Conservation (phyloP, 495 filamentous ascomycete genomes). For the Rostrohypoxylon terebratum region DNA sequence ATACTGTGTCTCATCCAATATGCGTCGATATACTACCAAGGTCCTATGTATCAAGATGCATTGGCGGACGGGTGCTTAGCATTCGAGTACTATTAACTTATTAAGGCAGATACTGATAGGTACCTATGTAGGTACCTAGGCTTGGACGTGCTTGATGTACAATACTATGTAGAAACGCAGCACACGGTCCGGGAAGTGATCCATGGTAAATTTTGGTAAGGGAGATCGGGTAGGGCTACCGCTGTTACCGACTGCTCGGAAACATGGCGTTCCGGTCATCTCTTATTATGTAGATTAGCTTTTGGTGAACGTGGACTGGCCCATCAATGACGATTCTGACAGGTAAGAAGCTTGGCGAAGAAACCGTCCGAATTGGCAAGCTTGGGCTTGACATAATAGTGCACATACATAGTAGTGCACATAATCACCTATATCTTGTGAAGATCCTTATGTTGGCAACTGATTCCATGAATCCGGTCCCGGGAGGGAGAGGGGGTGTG, state of each 20-base stretch:
- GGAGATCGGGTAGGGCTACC: constrained; percentile 41
- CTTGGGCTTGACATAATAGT: neutral
- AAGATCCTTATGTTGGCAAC: constrained; percentile 34
- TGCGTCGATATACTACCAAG: constrained; percentile 3
- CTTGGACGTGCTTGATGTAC: neutral
- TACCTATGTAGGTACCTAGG: no score
- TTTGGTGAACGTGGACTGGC: neutral
- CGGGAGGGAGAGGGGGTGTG: constrained; percentile 30
- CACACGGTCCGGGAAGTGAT: constrained; percentile 21
- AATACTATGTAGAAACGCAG: no score
- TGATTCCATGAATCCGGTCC: constrained; percentile 18
- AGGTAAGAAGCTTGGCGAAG: constrained; percentile 14
- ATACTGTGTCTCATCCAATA: constrained; percentile 18
- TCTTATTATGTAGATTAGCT: constrained; percentile 17
- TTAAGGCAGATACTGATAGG: no score
- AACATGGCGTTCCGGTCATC: constrained; percentile 38
- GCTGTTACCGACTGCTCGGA: constrained; percentile 40
- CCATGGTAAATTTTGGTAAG: constrained; percentile 19
- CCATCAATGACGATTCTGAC: constrained; percentile 18
- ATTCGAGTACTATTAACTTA: no score
- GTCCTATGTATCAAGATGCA: neutral
- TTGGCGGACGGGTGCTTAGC: constrained; percentile 4
- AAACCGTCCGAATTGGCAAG: constrained; percentile 2
- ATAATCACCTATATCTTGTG: constrained; percentile 20
- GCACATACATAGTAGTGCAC: neutral